Evolutionary conservation across 306 rosid genomes (phyloP).

Genomic region (Vachellia collinsii): DNA sequence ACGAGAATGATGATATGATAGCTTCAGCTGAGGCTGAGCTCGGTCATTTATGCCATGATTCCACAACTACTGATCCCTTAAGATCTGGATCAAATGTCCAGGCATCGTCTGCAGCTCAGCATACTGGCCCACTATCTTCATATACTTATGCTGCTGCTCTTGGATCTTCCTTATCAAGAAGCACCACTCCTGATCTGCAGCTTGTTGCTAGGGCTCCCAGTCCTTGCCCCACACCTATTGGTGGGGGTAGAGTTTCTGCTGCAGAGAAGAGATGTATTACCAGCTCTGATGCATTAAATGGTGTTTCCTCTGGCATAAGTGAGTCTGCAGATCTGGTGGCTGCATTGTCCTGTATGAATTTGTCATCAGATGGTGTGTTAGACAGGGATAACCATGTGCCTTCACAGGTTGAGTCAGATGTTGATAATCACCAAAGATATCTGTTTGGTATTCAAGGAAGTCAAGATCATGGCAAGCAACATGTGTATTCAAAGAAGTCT

Average conservation of each 20-base stretch:
- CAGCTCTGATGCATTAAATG: constrained; percentile 66
- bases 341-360: constrained; percentile 78
- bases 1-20: constrained; percentile 68
- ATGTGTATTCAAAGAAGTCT: constrained; percentile 65
- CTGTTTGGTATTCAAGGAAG: constrained; percentile 80
- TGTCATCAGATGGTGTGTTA: constrained; percentile 60
- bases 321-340: constrained; percentile 77
- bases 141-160: constrained; percentile 86
- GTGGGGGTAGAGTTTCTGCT: constrained; percentile 72
- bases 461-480: constrained; percentile 72
- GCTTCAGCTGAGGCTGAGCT: constrained; percentile 68
- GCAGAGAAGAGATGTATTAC: constrained; percentile 73
- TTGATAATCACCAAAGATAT: constrained; percentile 63
- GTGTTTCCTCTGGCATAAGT: constrained; percentile 62
- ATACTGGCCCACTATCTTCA: constrained; percentile 62
- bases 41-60: constrained; percentile 53
- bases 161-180: constrained; percentile 85
- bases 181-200: constrained; percentile 95
- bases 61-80: constrained; percentile 50
- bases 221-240: constrained; percentile 91
- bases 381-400: constrained; percentile 63
- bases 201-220: constrained; percentile 87
- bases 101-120: constrained; percentile 68
- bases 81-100: constrained; percentile 67
- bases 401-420: constrained; percentile 69